Base-by-base conservation (phyloP, 2,329 filamentous ascomycete genomes). In the Trichoderma lentiforme region DNA sequence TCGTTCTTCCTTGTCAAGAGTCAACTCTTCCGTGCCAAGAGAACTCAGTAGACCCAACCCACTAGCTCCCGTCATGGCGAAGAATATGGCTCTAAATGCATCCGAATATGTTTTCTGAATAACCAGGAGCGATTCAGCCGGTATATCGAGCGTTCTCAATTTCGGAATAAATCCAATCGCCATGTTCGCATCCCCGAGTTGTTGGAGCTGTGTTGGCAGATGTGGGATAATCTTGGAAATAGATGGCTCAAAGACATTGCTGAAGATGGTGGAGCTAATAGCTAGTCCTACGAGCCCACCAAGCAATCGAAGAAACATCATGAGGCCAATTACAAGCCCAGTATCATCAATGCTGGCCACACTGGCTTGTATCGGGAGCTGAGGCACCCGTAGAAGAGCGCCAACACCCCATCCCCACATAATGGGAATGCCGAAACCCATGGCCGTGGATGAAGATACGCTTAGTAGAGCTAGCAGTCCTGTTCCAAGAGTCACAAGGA, bases 341-440 rank as follows among this genome's bases (percentile, higher is more conserved):
- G 24, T 70, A 18, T 73, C 72, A 4, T 73, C 70, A 21, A 70
- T 53, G 7, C 15, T 56, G 3, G 9, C 7, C 11, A 73, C 70
- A 32, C 70, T 72, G 2, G 72, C 70, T 43, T 73, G 72, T 21
- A 70, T 28, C 8, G 70, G 72, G 8, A 70, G 69, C 21, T 62
- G 51, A n/a, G 63, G 72, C 2, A 73, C 67, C 8, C 43, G 68
- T 30, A 74, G 75, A 18, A 71, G 70, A 53, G 47, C 66, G 11
- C 72, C 75, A 15, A 80, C 72, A 9, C 79, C 79, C 2, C 76
- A 70, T 18, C 78, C 79, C 34, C 65, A 71, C n/a, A 81, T 71
- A 18, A 81, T 69, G 21, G 75, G 79, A 21, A 80, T 72, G 7
- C 76, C 74, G 43, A 47, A 47, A n/a, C 36, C 36, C 36, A 39